Percentiles rank a stretch among this genome's conserved stretches.
phyloP scores from a whole-genome alignment of 345 rosid species.

The Rhodamnia rubescens region DNA sequence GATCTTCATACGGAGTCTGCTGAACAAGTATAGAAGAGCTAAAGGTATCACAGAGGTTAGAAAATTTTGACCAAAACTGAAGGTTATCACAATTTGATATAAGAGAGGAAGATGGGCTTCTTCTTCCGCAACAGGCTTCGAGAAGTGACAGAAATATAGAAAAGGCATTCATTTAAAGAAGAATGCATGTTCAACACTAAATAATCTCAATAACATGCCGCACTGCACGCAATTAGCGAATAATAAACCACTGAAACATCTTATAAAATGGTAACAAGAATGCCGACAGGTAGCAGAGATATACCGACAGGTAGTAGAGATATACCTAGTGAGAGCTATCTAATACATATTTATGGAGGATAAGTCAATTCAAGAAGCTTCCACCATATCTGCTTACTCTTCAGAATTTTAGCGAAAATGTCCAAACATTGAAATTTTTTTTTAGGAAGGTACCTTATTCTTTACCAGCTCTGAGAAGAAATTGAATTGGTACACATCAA shows the following conservation, averaged over 20 bases:
- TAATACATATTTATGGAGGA: background rate
- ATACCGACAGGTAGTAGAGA: background rate
- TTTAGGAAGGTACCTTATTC: slow-evolving; percentile 44
- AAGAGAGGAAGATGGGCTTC: no score
- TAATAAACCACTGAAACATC: background rate
- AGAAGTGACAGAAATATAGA: background rate
- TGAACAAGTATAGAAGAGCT: background rate
- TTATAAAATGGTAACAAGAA: background rate
- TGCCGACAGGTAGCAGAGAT: background rate
- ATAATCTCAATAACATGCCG: background rate
- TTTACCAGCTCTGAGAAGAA: slow-evolving; percentile 71
- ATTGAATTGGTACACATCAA: slow-evolving; percentile 96
- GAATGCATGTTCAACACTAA: background rate
- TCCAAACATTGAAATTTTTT: background rate
- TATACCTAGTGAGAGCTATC: background rate
- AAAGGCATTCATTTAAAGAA: background rate
- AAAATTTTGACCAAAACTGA: background rate
- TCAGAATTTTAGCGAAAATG: background rate
- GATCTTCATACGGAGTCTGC: background rate
- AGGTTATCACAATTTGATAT: background rate
- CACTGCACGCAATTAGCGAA: background rate
- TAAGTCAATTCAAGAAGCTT: background rate
- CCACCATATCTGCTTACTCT: background rate
- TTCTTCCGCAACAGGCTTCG: no score
- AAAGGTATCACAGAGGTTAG: background rate